Evolutionary conservation across 495 filamentous ascomycete species (phyloP), one percentile per base, ranked within the genome.

Genomic region (Neurospora cerealis): DNA sequence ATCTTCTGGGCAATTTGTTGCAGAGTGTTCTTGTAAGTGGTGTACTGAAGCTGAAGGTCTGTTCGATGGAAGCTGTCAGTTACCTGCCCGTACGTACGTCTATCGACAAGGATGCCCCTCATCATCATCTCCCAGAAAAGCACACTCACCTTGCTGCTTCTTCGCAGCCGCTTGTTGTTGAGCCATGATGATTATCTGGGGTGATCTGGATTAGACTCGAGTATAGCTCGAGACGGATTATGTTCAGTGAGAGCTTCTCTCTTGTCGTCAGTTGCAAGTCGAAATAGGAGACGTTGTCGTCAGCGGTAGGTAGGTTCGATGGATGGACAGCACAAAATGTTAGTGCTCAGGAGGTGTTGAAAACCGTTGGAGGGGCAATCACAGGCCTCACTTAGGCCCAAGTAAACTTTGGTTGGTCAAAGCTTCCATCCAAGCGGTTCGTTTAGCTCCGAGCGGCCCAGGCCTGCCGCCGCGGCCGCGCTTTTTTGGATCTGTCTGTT

Each of bases 1-100:
- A 98, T 97, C 84, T 97, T 98, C 79, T 93, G 90, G 19, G 96
- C 96, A 75, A 99, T 87, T 77, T 94, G 91, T 85, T 98, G 95
- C 71, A 99, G 89, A 36, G 89, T 93, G 81, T 94, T 96, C 83
- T 99, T 99, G 89, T 94, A 99, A 83, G 92, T 97, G 69, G 90
- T 89, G 83, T 98, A 99, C 79, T 97, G 94, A 74, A 88, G 81
- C 83, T 99, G 96, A 75, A 99, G 91, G 83, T 99, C 96, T 97
- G 81, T 39, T 34, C 5, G 19, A 38, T 11, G 9, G 38, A 46
- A 46, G 19, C 42, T 46, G 11, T 66, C 54, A 34, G 24, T 34
- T 34, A 28, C 21, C 21, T 28, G 19, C 46, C n/a, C 44, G 0
- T 28, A 28, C 40, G 42, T 46, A 46, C 44, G n/a, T 60, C 10